Conservation (phyloP, 495 filamentous ascomycete species). For the Aspergillus incahuasiensis region DNA sequence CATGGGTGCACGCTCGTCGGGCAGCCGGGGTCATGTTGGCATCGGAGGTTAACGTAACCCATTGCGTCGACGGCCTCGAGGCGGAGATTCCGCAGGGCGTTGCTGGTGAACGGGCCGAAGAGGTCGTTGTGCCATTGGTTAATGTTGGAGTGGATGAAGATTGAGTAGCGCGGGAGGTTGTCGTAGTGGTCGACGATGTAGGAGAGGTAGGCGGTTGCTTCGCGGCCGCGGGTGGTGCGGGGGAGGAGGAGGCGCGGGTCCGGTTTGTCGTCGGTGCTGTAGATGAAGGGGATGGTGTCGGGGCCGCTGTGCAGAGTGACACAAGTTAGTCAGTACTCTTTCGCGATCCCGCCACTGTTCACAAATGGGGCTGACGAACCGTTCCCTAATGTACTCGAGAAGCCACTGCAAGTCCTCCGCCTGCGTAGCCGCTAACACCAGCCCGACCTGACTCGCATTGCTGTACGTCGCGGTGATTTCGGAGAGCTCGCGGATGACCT, state of each 20-base stretch:
- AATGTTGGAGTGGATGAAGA: slow-evolving; percentile 38
- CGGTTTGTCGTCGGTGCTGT: slow-evolving; percentile 29
- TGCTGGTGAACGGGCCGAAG: slow-evolving; percentile 29
- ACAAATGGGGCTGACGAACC: slow-evolving; percentile 14
- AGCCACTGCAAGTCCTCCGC: slow-evolving; percentile 27
- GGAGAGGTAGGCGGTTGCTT: slow-evolving; percentile 39
- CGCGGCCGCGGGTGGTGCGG: slow-evolving; percentile 33
- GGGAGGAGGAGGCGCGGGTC: slow-evolving; percentile 28
- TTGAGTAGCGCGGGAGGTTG: slow-evolving; percentile 30
- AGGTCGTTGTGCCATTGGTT: slow-evolving; percentile 46
- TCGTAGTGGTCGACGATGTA: slow-evolving; percentile 38
- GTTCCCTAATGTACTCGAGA: slow-evolving; percentile 22
- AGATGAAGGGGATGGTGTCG: slow-evolving; percentile 33
- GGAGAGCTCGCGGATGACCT: slow-evolving; percentile 15
- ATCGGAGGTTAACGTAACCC: slow-evolving; percentile 43
- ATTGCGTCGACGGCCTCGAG: slow-evolving; percentile 33
- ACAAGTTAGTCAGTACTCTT: too few species aligned
- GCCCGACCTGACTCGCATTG: slow-evolving; percentile 16
- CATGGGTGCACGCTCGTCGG: slow-evolving; percentile 29
- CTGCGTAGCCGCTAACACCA: slow-evolving; percentile 26
- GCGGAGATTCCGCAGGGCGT: slow-evolving; percentile 28
- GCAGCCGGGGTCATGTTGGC: slow-evolving; percentile 34
- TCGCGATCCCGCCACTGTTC: too few species aligned
- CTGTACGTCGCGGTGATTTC: slow-evolving; percentile 16
- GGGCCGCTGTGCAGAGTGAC: slow-evolving; percentile 8